phyloP scores from a whole-genome alignment of 768 basidiomycete species.

The Rickenella mellea region DNA sequence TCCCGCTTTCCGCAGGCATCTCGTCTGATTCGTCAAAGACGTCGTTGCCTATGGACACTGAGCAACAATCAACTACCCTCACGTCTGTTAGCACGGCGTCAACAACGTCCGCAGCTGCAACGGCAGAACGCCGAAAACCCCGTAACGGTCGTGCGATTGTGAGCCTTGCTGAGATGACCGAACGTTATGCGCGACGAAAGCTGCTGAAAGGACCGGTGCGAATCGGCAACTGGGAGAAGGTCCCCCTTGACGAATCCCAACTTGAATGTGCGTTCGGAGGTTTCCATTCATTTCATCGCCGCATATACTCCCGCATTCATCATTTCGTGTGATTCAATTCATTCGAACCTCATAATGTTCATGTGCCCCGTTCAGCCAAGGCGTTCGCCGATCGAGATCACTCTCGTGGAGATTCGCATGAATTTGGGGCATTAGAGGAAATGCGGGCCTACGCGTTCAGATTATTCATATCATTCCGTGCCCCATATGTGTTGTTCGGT shows the following conservation, averaged over 20 bases:
- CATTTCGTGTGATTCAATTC: not conserved
- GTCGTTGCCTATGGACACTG: not conserved
- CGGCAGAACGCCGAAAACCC: not conserved
- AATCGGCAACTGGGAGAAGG: constrained; percentile 35
- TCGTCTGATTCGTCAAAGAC: not conserved
- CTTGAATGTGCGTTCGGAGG: constrained; percentile 26
- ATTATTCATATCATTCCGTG: too few species aligned
- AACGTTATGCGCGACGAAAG: constrained; percentile 26
- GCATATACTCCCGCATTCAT: not conserved
- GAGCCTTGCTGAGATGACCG: constrained; percentile 32
- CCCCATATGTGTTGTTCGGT: too few species aligned
- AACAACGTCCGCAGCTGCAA: not conserved
- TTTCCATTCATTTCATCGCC: too few species aligned
- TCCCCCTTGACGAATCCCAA: constrained; percentile 25
- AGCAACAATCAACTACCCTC: not conserved
- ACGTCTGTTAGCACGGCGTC: too few species aligned
- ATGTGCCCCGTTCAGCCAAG: not conserved
- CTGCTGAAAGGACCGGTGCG: constrained; percentile 38
- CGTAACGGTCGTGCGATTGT: constrained; percentile 24
- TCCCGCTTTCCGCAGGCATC: constrained; percentile 22
- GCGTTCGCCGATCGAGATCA: not conserved
- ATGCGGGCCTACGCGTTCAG: too few species aligned
- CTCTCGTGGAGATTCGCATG: too few species aligned
- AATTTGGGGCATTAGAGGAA: too few species aligned
- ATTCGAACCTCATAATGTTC: not conserved